These are phyloP conservation scores for Perkinsus marinus DNA, from an alignment of 169 alveolate species.

Conservation along the genomic window DNA sequence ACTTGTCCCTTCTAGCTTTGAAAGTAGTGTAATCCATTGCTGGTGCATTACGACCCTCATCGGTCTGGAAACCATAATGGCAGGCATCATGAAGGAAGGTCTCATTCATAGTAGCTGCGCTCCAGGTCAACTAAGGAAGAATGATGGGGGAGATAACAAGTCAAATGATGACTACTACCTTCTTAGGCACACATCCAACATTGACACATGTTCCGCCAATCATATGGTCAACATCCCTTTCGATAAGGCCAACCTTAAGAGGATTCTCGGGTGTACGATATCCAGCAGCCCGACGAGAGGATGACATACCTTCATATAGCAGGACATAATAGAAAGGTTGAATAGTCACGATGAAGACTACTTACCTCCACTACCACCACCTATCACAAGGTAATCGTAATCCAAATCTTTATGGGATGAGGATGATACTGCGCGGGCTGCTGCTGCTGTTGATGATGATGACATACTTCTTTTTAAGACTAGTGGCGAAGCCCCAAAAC, in stretches of 20 bases:
- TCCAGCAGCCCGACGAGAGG: constrained; percentile 28
- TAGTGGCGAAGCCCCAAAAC: background rate
- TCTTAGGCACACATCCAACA: constrained; percentile 89
- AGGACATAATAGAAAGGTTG: background rate
- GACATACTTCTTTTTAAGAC: background rate
- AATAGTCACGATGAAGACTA: constrained; percentile 2
- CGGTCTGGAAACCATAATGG: constrained; percentile 44
- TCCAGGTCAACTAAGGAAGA: constrained; percentile 51
- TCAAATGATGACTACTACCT: constrained; percentile 22
- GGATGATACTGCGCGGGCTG: background rate
- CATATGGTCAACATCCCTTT: constrained; percentile 45
- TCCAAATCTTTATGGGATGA: background rate
- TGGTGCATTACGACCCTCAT: constrained; percentile 11
- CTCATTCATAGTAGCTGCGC: constrained; percentile 52
- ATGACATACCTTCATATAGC: constrained; percentile 15
- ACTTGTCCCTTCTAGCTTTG: constrained; percentile 50
- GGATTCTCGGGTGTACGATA: constrained; percentile 1
- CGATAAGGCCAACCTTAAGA: background rate
- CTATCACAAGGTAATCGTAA: constrained; percentile 26
- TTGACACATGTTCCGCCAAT: constrained; percentile 87
- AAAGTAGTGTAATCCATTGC: constrained; percentile 28
- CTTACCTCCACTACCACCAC: constrained; percentile 37
- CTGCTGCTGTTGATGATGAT: background rate
- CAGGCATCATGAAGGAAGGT: constrained; percentile 35
- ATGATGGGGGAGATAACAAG: background rate